Percentiles rank a stretch among this genome's conserved stretches.
Evolutionary conservation across 176 grass and related monocot species (phyloP).

Genomic region (Hsuehochloa calcarea): DNA sequence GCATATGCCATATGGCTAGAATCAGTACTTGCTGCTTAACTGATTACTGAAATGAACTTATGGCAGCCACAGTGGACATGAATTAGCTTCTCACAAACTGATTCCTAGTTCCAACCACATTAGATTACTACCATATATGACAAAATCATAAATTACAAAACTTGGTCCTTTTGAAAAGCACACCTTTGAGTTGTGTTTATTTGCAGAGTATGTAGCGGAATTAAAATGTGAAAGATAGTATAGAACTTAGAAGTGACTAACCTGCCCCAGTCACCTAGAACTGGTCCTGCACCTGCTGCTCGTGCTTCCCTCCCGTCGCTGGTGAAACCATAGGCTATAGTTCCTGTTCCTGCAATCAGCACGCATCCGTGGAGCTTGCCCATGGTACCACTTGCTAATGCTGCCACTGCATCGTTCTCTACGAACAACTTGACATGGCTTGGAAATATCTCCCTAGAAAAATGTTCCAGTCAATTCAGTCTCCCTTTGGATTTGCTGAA

Average conservation of each 20-base stretch:
- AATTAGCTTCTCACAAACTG: neutral
- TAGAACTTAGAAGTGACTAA: slow-evolving; percentile 16
- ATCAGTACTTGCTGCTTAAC: neutral
- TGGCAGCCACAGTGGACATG: neutral
- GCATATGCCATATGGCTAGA: slow-evolving; percentile 21
- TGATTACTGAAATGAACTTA: neutral
- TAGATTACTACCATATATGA: neutral
- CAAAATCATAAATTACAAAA: neutral
- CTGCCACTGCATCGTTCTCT: slow-evolving; percentile 70
- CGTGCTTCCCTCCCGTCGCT: slow-evolving; percentile 63
- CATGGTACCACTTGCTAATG: slow-evolving; percentile 78
- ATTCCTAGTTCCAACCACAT: neutral
- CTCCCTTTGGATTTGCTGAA: neutral
- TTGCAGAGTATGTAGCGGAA: neutral
- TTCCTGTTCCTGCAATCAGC: slow-evolving; percentile 67
- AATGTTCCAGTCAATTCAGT: neutral
- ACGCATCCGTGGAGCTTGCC: slow-evolving; percentile 77
- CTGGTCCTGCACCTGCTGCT: slow-evolving; percentile 77
- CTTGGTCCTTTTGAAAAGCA: neutral
- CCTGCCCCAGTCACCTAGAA: slow-evolving; percentile 84
- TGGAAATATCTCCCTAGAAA: slow-evolving; percentile 58
- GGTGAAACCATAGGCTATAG: slow-evolving; percentile 74
- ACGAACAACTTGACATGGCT: slow-evolving; percentile 64
- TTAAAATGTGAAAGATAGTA: neutral
- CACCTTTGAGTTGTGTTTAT: neutral